A percentile compares a stretch with the other conserved stretches of the same genome.
These are phyloP conservation scores for Penicilliopsis zonata DNA, from an alignment of 495 filamentous ascomycete genomes.

Conservation along the genomic window DNA sequence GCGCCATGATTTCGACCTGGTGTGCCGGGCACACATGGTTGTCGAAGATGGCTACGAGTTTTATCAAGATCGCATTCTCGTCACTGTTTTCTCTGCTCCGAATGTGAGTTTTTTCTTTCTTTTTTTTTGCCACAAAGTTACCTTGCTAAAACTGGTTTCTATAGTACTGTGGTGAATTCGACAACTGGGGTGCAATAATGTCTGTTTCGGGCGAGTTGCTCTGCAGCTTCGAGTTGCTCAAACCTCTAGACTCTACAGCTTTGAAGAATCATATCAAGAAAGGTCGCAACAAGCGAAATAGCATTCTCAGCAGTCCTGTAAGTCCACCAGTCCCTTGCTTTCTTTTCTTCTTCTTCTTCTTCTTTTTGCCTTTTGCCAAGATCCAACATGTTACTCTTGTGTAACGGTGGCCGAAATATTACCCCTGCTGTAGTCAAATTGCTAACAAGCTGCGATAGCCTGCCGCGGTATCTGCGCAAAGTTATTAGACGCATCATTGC, in stretches of 20 bases:
- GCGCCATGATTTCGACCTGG: conserved; percentile 91
- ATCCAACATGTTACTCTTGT: conserved; percentile 9
- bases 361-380: too few relatives aligned
- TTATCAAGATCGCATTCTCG: conserved; percentile 88
- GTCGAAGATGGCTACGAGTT: conserved; percentile 99
- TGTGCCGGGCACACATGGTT: conserved; percentile 98
- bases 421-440: conserved; percentile 1
- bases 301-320: conserved; percentile 89
- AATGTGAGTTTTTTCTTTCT: conserved; percentile 54
- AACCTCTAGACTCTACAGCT: conserved; percentile 91
- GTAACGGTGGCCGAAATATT: conserved; percentile 14
- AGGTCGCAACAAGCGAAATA: conserved; percentile 79
- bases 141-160: conserved; percentile 9
- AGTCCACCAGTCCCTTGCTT: conserved; percentile 22
- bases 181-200: conserved; percentile 99
- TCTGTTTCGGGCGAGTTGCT: conserved; percentile 86
- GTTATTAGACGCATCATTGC: conserved; percentile 21
- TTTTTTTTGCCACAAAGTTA: conserved; percentile 2
- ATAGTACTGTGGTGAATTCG: conserved; percentile 97
- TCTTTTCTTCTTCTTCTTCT: too few relatives aligned
- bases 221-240: conserved; percentile 94
- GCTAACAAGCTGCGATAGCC: conserved; percentile 23
- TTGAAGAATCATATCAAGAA: conserved; percentile 99
- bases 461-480: conserved; percentile 35
- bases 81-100: conserved; percentile 95